phyloP scores from a whole-genome alignment of 352 stramenopile genomes.

The Globisporangium okanoganense region DNA sequence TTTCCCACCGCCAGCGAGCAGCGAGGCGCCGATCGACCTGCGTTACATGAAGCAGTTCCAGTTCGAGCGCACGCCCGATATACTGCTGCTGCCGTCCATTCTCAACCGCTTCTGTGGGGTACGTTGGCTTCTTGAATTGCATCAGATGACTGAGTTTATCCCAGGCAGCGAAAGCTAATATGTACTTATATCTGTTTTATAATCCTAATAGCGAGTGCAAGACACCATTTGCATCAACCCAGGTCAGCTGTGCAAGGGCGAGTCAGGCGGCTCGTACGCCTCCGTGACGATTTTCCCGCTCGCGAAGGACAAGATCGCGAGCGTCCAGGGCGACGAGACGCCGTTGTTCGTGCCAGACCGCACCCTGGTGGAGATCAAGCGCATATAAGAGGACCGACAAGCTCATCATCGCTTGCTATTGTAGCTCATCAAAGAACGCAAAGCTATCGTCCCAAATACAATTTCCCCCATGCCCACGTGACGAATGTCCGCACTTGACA shows the following conservation, averaged over 20 bases:
- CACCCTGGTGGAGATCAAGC: slow-evolving; percentile 90
- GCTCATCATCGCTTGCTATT: not conserved
- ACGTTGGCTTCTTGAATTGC: slow-evolving; percentile 17
- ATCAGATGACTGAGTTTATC: not conserved
- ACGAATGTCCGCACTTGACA: too few species aligned
- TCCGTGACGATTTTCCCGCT: slow-evolving; percentile 90
- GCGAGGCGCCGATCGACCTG: slow-evolving; percentile 88
- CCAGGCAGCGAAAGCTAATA: not conserved
- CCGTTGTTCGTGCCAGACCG: slow-evolving; percentile 82
- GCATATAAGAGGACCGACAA: slow-evolving; percentile 46
- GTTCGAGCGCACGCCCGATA: slow-evolving; percentile 91
- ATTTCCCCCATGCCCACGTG: not conserved
- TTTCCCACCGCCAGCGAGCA: slow-evolving; percentile 61
- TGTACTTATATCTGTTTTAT: slow-evolving; percentile 9
- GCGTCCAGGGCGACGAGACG: slow-evolving; percentile 36
- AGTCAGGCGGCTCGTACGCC: slow-evolving; percentile 93
- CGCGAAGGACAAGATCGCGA: slow-evolving; percentile 67
- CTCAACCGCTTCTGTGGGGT: slow-evolving; percentile 89
- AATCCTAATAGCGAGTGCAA: slow-evolving; percentile 66
- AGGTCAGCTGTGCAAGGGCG: slow-evolving; percentile 91
- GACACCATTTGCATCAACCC: slow-evolving; percentile 95
- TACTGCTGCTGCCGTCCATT: slow-evolving; percentile 94
- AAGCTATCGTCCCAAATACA: not conserved
- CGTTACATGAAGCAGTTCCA: slow-evolving; percentile 89
- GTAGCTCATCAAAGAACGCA: not conserved